phyloP scores from a whole-genome alignment of 257 asterid species.

The Solanum peruvianum region DNA sequence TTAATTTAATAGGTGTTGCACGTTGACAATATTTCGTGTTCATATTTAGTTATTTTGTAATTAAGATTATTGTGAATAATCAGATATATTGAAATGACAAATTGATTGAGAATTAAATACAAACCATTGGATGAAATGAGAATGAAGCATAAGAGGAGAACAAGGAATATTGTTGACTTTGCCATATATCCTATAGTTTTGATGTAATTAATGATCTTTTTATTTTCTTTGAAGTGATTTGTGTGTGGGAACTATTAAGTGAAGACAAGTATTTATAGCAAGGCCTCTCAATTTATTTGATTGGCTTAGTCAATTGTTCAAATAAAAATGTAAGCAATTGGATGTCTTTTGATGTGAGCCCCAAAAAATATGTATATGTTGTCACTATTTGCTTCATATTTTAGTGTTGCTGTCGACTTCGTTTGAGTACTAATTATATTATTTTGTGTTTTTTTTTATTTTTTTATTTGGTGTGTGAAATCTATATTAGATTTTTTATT shows the following conservation, averaged over 20 bases:
- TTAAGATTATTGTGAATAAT: background rate
- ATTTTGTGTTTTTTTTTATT: too few species aligned
- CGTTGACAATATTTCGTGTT: too few species aligned
- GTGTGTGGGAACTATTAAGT: background rate
- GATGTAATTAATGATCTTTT: background rate
- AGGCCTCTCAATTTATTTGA: background rate
- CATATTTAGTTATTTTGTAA: background rate
- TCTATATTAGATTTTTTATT: too few species aligned
- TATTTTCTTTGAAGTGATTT: background rate
- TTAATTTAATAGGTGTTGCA: too few species aligned
- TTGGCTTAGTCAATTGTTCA: background rate
- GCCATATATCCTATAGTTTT: background rate
- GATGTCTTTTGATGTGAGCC: background rate
- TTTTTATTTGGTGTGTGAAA: too few species aligned
- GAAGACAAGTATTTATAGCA: background rate
- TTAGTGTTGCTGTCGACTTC: too few species aligned
- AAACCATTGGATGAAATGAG: background rate
- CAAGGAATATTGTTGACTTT: background rate
- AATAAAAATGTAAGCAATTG: background rate
- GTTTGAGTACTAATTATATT: too few species aligned
- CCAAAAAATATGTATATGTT: too few species aligned
- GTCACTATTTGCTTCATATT: too few species aligned
- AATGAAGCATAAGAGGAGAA: conserved; percentile 2
- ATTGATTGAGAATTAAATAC: background rate
- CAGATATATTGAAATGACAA: background rate